phyloP scores from a whole-genome alignment of 306 rosid species.

The Castanea crenata region DNA sequence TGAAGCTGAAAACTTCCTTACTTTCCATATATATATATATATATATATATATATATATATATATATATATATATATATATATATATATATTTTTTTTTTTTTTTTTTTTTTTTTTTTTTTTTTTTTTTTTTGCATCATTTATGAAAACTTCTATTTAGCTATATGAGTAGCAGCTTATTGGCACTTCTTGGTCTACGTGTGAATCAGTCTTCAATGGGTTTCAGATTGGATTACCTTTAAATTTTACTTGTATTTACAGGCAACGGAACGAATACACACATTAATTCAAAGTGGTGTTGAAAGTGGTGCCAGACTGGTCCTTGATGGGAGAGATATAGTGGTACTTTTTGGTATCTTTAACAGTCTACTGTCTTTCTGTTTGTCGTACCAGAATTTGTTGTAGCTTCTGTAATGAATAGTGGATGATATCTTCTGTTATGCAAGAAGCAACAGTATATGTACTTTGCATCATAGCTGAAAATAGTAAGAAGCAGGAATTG shows the following conservation, averaged over 20 bases:
- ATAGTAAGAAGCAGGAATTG: not conserved
- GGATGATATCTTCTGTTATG: not conserved
- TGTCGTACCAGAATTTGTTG: not conserved
- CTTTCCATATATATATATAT: no score
- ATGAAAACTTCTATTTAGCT: not conserved
- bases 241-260: slow-evolving; percentile 41
- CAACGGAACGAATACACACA: slow-evolving; percentile 76
- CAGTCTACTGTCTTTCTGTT: not conserved
- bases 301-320: slow-evolving; percentile 71
- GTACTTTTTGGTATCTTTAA: slow-evolving; percentile 39
- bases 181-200: not conserved
- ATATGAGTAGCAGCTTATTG: not conserved
- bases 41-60: no score
- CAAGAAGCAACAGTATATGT: not conserved
- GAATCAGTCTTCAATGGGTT: not conserved
- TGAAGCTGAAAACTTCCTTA: not conserved
- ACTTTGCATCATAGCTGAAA: not conserved
- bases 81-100: no score
- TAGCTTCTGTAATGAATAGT: not conserved
- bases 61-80: no score
- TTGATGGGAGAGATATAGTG: slow-evolving; percentile 85
- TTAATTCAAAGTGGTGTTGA: slow-evolving; percentile 84
- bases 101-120: no score
- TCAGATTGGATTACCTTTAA: slow-evolving; percentile 12
- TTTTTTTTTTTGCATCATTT: not conserved